phyloP scores from a whole-genome alignment of 2,329 filamentous ascomycete genomes.

The Aureobasidium sp. region DNA sequence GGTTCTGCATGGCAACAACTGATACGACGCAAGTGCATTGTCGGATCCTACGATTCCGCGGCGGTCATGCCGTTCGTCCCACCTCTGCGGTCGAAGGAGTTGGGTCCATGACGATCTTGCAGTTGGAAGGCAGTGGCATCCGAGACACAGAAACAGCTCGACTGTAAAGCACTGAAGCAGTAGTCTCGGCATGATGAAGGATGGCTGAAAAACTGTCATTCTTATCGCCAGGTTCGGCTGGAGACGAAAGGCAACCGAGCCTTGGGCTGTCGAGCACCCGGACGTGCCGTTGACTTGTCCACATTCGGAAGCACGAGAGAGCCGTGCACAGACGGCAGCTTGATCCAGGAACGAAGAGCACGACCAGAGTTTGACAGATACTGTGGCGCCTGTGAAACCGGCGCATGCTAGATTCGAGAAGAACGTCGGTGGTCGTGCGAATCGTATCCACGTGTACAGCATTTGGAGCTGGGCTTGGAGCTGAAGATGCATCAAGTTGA shows the following conservation, averaged over 20 bases:
- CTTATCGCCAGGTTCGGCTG: neutral
- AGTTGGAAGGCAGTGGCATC: neutral
- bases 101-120: neutral
- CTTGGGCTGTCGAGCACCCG: neutral
- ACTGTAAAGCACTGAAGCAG: neutral
- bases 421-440: neutral
- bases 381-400: conserved; percentile 9
- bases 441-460: neutral
- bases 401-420: conserved; percentile 6
- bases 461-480: neutral
- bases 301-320: neutral
- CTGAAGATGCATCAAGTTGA: neutral
- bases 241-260: neutral
- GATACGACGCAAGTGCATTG: neutral
- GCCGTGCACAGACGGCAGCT: conserved; percentile 2
- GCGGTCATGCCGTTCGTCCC: neutral
- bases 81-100: neutral
- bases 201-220: conserved; percentile 6
- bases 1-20: neutral
- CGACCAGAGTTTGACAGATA: conserved; percentile 10
- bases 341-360: neutral
- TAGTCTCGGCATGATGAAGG: conserved; percentile 1
- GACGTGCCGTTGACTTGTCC: conserved; percentile 3
- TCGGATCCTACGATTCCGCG: neutral
- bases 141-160: neutral